These are phyloP conservation scores for Suhomyces bolitotheri DNA, from an alignment of 1,139 yeast species.

Conservation along the genomic window DNA sequence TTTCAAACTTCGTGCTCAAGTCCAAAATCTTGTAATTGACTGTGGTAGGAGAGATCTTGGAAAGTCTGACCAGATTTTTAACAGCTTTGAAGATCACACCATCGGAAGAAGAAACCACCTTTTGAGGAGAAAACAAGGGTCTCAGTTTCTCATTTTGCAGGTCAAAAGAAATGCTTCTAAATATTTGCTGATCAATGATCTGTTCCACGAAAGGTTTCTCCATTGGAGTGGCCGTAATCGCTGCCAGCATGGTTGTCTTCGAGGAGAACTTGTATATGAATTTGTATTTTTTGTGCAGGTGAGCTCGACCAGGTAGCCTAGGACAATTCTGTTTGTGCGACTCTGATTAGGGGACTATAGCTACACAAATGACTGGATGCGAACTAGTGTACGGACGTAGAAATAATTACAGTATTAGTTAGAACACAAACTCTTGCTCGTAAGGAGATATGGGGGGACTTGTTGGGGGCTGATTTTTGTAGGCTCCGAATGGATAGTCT, in stretches of 20 bases:
- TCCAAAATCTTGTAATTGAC: slow-evolving; percentile 24
- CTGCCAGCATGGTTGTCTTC: too few species aligned
- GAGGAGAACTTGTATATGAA: too few species aligned
- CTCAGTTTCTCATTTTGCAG: background rate
- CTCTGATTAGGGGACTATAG: too few species aligned
- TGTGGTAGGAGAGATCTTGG: slow-evolving; percentile 25
- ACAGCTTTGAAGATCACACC: slow-evolving; percentile 33
- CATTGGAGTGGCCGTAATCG: background rate
- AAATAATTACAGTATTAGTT: too few species aligned
- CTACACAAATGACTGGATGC: too few species aligned
- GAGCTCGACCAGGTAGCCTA: too few species aligned
- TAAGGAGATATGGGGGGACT: background rate
- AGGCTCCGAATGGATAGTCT: slow-evolving; percentile 10
- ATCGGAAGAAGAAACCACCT: slow-evolving; percentile 22
- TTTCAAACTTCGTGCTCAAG: slow-evolving; percentile 17
- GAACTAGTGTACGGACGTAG: too few species aligned
- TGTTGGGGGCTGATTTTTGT: slow-evolving; percentile 1
- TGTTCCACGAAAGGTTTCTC: slow-evolving; percentile 7
- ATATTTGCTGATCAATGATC: slow-evolving; percentile 11
- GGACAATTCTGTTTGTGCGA: too few species aligned
- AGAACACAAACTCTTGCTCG: slow-evolving; percentile 6
- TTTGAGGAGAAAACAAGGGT: slow-evolving; percentile 3
- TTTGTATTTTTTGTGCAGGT: too few species aligned
- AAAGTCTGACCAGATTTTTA: slow-evolving; percentile 32
- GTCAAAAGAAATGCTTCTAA: slow-evolving; percentile 1